phyloP scores from a whole-genome alignment of 257 asterid species.

The Cordia subcordata region DNA sequence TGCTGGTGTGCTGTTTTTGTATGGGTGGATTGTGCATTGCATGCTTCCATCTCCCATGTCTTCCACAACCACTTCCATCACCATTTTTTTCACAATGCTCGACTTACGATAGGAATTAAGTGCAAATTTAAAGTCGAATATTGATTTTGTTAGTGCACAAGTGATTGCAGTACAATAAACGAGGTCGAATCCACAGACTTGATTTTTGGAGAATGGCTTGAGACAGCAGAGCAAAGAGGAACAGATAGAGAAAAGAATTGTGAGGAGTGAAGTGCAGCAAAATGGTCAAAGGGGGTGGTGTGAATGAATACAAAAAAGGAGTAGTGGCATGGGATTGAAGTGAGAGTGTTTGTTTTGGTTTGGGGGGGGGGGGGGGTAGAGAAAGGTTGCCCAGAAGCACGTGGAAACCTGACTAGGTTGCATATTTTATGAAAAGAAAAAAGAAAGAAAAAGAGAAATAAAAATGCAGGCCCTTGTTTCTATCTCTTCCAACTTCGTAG shows the following conservation, averaged over 20 bases:
- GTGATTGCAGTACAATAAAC: no score
- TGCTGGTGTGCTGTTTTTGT: conserved; percentile 65
- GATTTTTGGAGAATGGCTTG: conserved; percentile 20
- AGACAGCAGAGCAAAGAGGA: background rate
- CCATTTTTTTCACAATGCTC: conserved; percentile 44
- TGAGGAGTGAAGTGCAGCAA: background rate
- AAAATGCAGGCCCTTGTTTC: no score
- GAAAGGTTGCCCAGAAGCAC: conserved; percentile 52
- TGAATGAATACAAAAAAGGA: no score
- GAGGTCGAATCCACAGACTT: no score
- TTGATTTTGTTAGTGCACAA: no score
- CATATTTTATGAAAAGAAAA: conserved; percentile 28
- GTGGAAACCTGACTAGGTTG: conserved; percentile 46
- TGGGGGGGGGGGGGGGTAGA: conserved; percentile 14
- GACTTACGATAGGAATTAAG: no score
- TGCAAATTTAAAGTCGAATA: no score
- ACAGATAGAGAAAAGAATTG: background rate
- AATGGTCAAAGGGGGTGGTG: conserved; percentile 41
- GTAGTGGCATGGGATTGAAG: no score
- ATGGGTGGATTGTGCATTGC: conserved; percentile 80
- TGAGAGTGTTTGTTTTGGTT: background rate
- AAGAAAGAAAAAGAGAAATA: conserved; percentile 25
- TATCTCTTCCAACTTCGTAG: no score
- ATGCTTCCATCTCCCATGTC: conserved; percentile 76
- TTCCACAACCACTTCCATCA: conserved; percentile 93